Conservation (phyloP, 169 alveolate genomes). For the Nephromyces sp. region DNA sequence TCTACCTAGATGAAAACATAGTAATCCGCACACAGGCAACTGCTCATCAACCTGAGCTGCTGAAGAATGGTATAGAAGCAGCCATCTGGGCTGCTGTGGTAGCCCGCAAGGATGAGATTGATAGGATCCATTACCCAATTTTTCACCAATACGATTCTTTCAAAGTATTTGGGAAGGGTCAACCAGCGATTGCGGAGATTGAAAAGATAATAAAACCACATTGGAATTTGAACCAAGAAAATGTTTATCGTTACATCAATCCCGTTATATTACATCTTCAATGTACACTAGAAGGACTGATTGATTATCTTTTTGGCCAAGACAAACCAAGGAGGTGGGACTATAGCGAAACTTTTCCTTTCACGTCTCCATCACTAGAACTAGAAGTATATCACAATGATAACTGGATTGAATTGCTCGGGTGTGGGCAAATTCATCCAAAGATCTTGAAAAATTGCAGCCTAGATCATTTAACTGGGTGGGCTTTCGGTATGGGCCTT, state of each 20-base stretch:
- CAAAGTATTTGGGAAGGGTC: conserved; percentile 15
- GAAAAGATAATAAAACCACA: too few species aligned
- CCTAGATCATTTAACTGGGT: conserved; percentile 39
- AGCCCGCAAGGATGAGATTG: conserved; percentile 68
- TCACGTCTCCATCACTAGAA: conserved; percentile 70
- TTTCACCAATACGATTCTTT: conserved; percentile 70
- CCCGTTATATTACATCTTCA: conserved; percentile 48
- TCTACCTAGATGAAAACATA: conserved; percentile 38
- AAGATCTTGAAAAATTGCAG: conserved; percentile 42
- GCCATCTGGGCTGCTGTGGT: conserved; percentile 56
- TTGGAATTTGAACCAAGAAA: background rate
- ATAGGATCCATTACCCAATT: conserved; percentile 71
- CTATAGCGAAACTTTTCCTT: conserved; percentile 61
- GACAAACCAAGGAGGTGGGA: conserved; percentile 65
- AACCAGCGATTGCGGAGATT: too few species aligned
- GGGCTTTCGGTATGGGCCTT: conserved; percentile 77
- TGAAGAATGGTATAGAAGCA: conserved; percentile 40
- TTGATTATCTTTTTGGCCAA: conserved; percentile 50
- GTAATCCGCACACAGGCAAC: conserved; percentile 62
- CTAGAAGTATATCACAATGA: conserved; percentile 56
- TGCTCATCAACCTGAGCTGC: conserved; percentile 56
- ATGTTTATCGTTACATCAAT: conserved; percentile 21
- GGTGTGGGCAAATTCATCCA: conserved; percentile 66
- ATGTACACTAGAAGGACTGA: conserved; percentile 50
- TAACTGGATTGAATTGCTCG: conserved; percentile 71